Evolutionary conservation across 1,139 yeast species (phyloP).

Genomic region (Diutina ranongensis): DNA sequence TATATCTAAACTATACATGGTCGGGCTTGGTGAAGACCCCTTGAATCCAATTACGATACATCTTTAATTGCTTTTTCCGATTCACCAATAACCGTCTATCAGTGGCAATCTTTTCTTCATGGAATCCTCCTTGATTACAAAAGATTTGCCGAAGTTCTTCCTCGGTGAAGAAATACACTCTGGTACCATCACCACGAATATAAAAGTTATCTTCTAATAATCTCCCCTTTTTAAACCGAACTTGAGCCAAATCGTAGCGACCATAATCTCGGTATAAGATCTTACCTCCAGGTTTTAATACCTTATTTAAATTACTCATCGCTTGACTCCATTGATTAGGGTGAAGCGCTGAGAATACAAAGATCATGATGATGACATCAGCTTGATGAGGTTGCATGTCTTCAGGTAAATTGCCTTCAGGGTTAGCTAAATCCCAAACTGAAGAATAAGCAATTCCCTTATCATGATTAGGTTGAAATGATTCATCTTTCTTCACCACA

Average conservation of each 20-base stretch:
- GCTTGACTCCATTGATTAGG: slow-evolving; percentile 91
- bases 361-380: slow-evolving; percentile 86
- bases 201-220: slow-evolving; percentile 85
- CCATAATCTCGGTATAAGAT: slow-evolving; percentile 91
- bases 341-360: slow-evolving; percentile 83
- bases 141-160: slow-evolving; percentile 77
- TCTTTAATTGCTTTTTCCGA: slow-evolving; percentile 81
- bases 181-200: slow-evolving; percentile 94
- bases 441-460: slow-evolving; percentile 65
- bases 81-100: slow-evolving; percentile 87
- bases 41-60: slow-evolving; percentile 97
- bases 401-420: slow-evolving; percentile 66
- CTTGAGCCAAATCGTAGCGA: slow-evolving; percentile 90
- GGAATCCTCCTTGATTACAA: slow-evolving; percentile 44
- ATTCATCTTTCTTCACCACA: slow-evolving; percentile 53
- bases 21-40: slow-evolving; percentile 50
- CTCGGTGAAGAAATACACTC: slow-evolving; percentile 94
- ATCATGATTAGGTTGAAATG: slow-evolving; percentile 34
- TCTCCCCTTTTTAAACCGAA: slow-evolving; percentile 83
- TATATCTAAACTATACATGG: too few species aligned
- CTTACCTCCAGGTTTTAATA: slow-evolving; percentile 87
- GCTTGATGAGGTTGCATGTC: slow-evolving; percentile 73
- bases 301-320: slow-evolving; percentile 49
- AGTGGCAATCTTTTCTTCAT: slow-evolving; percentile 67
- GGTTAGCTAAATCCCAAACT: slow-evolving; percentile 92